Percentiles rank a stretch among this genome's conserved stretches.
phyloP scores from a whole-genome alignment of 371 early-diverging fungal species.

The Apophysomyces ossiformis region DNA sequence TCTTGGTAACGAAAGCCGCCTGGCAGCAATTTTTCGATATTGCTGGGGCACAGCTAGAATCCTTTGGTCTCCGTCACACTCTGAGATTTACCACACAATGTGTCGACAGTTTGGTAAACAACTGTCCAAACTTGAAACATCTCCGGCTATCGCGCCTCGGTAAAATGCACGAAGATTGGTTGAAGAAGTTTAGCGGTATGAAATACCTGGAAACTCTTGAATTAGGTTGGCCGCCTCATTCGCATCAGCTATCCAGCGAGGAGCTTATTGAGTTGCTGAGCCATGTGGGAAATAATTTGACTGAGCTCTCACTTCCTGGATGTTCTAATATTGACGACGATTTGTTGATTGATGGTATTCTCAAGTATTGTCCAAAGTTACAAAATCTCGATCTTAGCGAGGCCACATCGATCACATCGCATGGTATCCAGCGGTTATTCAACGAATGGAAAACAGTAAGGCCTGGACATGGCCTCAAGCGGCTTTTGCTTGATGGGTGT shows the following conservation, averaged over 20 bases:
- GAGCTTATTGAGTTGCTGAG: slow-evolving; percentile 46
- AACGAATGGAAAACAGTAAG: slow-evolving; percentile 44
- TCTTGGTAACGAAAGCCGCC: slow-evolving; percentile 63
- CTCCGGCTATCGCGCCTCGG: slow-evolving; percentile 63
- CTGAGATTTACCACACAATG: slow-evolving; percentile 60
- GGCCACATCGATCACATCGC: slow-evolving; percentile 63
- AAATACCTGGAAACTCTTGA: slow-evolving; percentile 47
- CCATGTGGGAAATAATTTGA: slow-evolving; percentile 57
- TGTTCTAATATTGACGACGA: slow-evolving; percentile 54
- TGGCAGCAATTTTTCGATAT: slow-evolving; percentile 67
- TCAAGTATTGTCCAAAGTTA: slow-evolving; percentile 55
- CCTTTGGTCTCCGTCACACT: slow-evolving; percentile 64
- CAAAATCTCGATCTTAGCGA: slow-evolving; percentile 56
- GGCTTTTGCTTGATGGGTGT: slow-evolving; percentile 61
- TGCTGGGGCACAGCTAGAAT: slow-evolving; percentile 54
- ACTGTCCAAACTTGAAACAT: slow-evolving; percentile 59
- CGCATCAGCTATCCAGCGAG: slow-evolving; percentile 11
- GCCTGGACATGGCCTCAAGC: slow-evolving; percentile 43
- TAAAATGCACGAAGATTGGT: slow-evolving; percentile 56
- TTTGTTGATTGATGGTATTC: slow-evolving; percentile 60
- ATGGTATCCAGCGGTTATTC: slow-evolving; percentile 63
- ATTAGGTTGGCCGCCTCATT: slow-evolving; percentile 46
- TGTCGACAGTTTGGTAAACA: slow-evolving; percentile 56
- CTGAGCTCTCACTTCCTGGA: slow-evolving; percentile 60
- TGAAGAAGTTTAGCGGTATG: slow-evolving; percentile 41